Conservation (phyloP, 805 yeast genomes). For the Monosporozyma aerobia region DNA sequence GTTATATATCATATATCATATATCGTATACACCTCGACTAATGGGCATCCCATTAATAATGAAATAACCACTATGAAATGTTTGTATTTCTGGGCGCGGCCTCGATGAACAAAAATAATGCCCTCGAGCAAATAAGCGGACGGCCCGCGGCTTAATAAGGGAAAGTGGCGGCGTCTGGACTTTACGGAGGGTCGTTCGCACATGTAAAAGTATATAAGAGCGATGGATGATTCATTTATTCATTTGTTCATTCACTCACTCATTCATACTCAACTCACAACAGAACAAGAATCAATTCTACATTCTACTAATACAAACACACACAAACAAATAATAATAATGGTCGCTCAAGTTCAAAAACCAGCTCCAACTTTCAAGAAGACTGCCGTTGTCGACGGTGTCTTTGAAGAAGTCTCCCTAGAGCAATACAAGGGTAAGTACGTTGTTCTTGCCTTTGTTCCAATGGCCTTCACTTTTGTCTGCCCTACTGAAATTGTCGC, state of each 20-base stretch:
- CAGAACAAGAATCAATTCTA: neutral
- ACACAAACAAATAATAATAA: constrained; percentile 23
- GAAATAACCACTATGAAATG: no score
- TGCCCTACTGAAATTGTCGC: constrained; percentile 99
- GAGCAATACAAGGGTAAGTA: constrained; percentile 97
- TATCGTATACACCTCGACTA: no score
- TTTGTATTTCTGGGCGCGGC: no score
- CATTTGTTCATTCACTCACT: no score
- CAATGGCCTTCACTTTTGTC: constrained; percentile 98
- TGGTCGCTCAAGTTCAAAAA: constrained; percentile 87
- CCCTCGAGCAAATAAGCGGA: neutral
- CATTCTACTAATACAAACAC: neutral
- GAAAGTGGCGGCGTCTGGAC: neutral
- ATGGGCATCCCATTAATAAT: no score
- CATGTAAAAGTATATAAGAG: neutral
- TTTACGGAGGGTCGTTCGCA: neutral
- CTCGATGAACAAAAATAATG: no score
- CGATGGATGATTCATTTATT: neutral
- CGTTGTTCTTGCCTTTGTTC: constrained; percentile 94
- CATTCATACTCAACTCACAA: neutral
- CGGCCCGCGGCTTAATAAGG: neutral
- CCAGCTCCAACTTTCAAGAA: constrained; percentile 96
- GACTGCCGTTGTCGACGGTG: constrained; percentile 96
- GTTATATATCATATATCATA: no score
- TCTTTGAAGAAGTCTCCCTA: constrained; percentile 87